Evolutionary conservation across 1,284 basidiomycete genomes (phyloP).

Genomic region (Cystobasidium sp.): DNA sequence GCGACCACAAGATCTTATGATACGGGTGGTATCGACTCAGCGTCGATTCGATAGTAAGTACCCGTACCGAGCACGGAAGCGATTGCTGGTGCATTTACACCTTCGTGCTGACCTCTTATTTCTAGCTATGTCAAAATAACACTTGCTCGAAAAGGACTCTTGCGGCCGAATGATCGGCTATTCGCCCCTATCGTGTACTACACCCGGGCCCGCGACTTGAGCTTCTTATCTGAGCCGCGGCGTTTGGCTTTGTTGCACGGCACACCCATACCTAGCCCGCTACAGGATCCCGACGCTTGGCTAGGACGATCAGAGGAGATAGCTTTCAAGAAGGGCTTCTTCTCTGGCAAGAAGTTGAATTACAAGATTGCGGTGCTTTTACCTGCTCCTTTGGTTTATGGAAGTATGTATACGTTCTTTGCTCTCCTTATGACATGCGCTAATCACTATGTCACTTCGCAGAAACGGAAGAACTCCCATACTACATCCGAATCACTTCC

Average conservation of each 20-base stretch:
- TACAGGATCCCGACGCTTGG: conserved; percentile 41
- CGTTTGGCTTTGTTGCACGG: conserved; percentile 9
- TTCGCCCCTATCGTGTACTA: conserved; percentile 44
- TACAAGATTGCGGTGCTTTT: conserved; percentile 33
- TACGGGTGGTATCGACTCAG: conserved; percentile 27
- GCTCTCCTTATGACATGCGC: no score
- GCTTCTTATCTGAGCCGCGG: conserved; percentile 1
- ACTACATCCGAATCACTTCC: conserved; percentile 26
- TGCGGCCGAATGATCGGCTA: conserved; percentile 46
- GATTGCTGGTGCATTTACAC: background rate
- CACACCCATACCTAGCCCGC: conserved; percentile 18
- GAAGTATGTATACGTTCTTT: conserved; percentile 3
- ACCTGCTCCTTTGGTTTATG: conserved; percentile 31
- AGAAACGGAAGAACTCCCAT: conserved; percentile 35
- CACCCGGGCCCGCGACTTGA: conserved; percentile 21
- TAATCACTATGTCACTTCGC: background rate
- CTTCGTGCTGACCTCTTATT: no score
- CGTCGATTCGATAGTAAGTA: conserved; percentile 38
- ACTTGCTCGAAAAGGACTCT: conserved; percentile 39
- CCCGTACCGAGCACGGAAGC: background rate
- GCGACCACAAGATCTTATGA: conserved; percentile 9
- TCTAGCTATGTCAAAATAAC: conserved; percentile 45
- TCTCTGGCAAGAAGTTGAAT: conserved; percentile 8
- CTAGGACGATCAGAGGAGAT: conserved; percentile 27
- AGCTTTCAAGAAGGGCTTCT: conserved; percentile 38